Evolutionary conservation across 306 rosid genomes (phyloP).

Genomic region (Trichosanthes truncata): DNA sequence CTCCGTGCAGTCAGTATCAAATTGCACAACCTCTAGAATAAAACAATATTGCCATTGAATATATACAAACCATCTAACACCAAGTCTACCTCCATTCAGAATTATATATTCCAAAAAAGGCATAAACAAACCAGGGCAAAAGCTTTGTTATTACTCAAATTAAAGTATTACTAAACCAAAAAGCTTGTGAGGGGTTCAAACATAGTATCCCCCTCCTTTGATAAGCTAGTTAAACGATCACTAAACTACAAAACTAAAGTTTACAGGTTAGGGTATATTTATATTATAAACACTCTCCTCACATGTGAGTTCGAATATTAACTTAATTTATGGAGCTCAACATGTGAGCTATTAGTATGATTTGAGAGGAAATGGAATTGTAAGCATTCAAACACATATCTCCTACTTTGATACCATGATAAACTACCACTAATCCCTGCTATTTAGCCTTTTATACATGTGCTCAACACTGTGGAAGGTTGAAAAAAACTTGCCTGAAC

Average conservation of each 20-base stretch:
- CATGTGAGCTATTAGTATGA: background rate
- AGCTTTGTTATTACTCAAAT: background rate
- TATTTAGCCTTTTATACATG: background rate
- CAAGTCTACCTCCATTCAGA: background rate
- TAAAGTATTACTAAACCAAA: background rate
- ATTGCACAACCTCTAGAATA: background rate
- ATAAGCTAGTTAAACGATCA: background rate
- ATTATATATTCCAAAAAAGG: background rate
- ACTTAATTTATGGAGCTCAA: background rate
- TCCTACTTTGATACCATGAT: background rate
- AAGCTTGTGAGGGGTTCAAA: background rate
- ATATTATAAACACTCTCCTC: background rate
- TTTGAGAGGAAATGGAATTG: background rate
- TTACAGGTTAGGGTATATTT: background rate
- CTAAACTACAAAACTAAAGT: background rate
- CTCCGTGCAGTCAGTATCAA: background rate
- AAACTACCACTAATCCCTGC: background rate
- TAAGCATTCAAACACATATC: background rate
- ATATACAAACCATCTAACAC: background rate
- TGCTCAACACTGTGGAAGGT: background rate
- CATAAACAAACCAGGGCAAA: background rate
- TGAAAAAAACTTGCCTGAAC: constrained; percentile 36
- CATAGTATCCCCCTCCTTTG: background rate
- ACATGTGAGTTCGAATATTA: background rate
- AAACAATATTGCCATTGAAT: background rate